Evolutionary conservation across 495 filamentous ascomycete species (phyloP).

Genomic region (Lentithecium fluviatile): DNA sequence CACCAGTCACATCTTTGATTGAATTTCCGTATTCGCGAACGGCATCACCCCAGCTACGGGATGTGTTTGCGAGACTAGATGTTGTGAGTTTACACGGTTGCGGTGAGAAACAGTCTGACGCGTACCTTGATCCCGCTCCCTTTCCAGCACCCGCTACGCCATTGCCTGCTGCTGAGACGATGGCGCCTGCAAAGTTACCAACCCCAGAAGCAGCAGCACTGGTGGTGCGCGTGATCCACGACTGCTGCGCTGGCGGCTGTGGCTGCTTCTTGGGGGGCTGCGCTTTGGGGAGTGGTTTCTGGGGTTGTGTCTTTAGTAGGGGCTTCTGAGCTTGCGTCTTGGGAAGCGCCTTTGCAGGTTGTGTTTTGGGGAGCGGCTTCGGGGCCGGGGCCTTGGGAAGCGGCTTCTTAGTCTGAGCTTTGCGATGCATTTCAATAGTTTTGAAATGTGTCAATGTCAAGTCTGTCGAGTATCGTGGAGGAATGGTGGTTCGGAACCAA

Average conservation of each 20-base stretch:
- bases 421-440: no score
- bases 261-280: neutral
- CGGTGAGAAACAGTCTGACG: neutral
- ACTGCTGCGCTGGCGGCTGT: slow-evolving; percentile 23
- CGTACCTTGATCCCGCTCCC: slow-evolving; percentile 42
- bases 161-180: slow-evolving; percentile 42
- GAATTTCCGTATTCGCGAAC: slow-evolving; percentile 51
- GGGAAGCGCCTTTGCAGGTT: neutral
- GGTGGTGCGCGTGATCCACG: slow-evolving; percentile 43
- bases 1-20: slow-evolving; percentile 49
- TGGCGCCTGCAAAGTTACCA: slow-evolving; percentile 43
- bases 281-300: slow-evolving; percentile 7
- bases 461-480: no score
- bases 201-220: slow-evolving; percentile 37
- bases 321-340: neutral
- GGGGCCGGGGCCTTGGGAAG: neutral
- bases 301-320: no score
- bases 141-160: slow-evolving; percentile 45
- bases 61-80: slow-evolving; percentile 41
- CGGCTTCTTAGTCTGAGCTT: no score
- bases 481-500: no score
- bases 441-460: no score
- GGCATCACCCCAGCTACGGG: slow-evolving; percentile 45
- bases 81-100: slow-evolving; percentile 3
- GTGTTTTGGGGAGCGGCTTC: no score